Evolutionary conservation across 2,329 filamentous ascomycete genomes (phyloP).

Genomic region (Aulographum hederae): DNA sequence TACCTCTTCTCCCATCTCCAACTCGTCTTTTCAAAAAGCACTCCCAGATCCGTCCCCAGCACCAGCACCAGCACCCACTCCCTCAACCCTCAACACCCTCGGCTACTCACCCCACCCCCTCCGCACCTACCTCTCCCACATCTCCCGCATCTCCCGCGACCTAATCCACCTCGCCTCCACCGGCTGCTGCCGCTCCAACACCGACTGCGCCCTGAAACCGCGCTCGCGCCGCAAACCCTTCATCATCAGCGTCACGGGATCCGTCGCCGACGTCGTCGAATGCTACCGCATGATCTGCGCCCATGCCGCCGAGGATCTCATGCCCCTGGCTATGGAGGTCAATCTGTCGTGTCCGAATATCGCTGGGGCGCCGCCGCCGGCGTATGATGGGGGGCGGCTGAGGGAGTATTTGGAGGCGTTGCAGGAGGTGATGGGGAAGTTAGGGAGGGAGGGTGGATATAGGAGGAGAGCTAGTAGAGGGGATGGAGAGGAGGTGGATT

Average conservation of each 20-base stretch:
- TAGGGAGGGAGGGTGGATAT: constrained; percentile 8
- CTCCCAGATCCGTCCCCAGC: constrained; percentile 12
- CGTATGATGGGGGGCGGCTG: constrained; percentile 39
- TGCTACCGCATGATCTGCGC: constrained; percentile 35
- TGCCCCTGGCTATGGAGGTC: constrained; percentile 51
- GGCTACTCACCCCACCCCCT: constrained; percentile 54
- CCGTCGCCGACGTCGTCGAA: constrained; percentile 33
- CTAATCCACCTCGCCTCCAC: constrained; percentile 1
- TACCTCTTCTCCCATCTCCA: constrained; percentile 12
- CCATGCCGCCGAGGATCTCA: constrained; percentile 13
- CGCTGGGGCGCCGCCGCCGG: constrained; percentile 46
- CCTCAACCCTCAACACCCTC: constrained; percentile 42
- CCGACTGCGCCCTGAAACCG: constrained; percentile 2
- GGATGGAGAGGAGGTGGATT: no score
- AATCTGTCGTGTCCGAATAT: constrained; percentile 72
- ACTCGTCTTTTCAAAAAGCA: constrained; percentile 8
- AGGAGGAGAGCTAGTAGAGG: no score
- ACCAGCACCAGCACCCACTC: constrained; percentile 1
- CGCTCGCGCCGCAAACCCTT: constrained; percentile 32
- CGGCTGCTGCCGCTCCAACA: constrained; percentile 3
- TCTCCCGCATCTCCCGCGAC: constrained; percentile 27
- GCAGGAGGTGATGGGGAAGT: constrained; percentile 8
- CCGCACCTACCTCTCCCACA: constrained; percentile 36
- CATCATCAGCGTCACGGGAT: constrained; percentile 54
- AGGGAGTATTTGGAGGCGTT: constrained; percentile 35